These are phyloP conservation scores for Penicillium bialowiezense DNA, from an alignment of 495 filamentous ascomycete genomes.

Conservation along the genomic window DNA sequence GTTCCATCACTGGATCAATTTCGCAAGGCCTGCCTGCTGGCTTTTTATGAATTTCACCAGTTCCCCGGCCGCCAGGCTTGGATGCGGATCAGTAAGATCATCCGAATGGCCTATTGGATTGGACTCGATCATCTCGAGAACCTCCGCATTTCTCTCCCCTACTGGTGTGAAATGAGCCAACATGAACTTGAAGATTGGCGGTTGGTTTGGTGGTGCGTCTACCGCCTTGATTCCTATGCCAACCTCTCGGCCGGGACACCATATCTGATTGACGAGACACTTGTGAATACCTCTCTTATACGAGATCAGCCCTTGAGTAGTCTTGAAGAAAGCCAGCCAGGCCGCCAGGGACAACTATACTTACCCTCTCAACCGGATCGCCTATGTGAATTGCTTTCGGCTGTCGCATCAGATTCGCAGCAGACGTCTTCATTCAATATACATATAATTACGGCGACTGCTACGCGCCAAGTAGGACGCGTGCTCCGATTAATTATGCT, in stretches of 20 bases:
- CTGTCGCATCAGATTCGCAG: constrained; percentile 2
- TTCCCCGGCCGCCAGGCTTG: too few relatives aligned
- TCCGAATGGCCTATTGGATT: too few relatives aligned
- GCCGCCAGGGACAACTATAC: not conserved
- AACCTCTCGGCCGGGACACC: constrained; percentile 16
- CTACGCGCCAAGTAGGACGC: constrained; percentile 11
- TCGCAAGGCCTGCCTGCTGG: too few relatives aligned
- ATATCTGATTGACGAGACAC: constrained; percentile 9
- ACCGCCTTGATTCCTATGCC: constrained; percentile 37
- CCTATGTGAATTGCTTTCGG: constrained; percentile 6
- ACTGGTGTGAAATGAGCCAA: constrained; percentile 16
- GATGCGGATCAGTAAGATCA: too few relatives aligned
- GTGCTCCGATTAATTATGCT: constrained; percentile 6
- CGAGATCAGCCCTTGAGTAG: too few relatives aligned
- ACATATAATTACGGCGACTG: constrained; percentile 8
- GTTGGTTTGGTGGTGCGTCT: constrained; percentile 39
- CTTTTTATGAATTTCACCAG: too few relatives aligned
- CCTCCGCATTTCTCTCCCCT: constrained; percentile 1
- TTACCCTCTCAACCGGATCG: constrained; percentile 6
- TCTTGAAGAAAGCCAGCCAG: too few relatives aligned
- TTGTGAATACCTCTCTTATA: constrained; percentile 12
- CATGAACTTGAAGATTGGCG: constrained; percentile 38
- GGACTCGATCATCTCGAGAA: too few relatives aligned
- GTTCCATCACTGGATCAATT: too few relatives aligned
- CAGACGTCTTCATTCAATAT: constrained; percentile 10